A percentile compares a stretch with the other conserved stretches of the same genome.
Conservation (phyloP, 148 eudicot species). For the Gaultheria prostrata region DNA sequence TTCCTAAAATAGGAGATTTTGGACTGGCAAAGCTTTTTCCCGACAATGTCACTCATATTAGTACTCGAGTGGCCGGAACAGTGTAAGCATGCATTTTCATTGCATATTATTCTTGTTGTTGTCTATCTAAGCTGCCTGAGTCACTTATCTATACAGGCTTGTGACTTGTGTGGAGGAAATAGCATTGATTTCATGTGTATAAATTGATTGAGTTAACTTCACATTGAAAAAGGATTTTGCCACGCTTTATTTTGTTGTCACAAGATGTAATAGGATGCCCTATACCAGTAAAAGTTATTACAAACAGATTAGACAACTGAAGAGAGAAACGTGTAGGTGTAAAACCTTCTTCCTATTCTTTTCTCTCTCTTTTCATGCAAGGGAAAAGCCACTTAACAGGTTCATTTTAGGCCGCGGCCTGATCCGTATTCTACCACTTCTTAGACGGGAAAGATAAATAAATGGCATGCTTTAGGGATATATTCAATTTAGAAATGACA, state of each 20-base stretch:
- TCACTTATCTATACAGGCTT: not conserved
- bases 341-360: not conserved
- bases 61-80: conserved; percentile 22
- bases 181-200: not conserved
- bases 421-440: not conserved
- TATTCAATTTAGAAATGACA: not conserved
- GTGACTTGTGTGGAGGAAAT: not conserved
- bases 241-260: not conserved
- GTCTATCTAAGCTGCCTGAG: not conserved
- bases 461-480: not conserved
- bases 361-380: not conserved
- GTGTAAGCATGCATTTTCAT: not conserved
- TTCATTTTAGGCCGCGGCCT: not conserved
- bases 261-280: not conserved
- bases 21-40: conserved; percentile 20
- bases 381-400: not conserved
- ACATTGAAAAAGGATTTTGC: not conserved
- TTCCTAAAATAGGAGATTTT: conserved; percentile 33
- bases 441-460: not conserved
- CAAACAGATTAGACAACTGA: not conserved
- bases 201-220: not conserved
- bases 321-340: not conserved
- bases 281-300: not conserved
- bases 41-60: conserved; percentile 19
- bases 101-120: not conserved